These are phyloP conservation scores for Jacaranda copaia DNA, from an alignment of 257 asterid species.

Conservation along the genomic window DNA sequence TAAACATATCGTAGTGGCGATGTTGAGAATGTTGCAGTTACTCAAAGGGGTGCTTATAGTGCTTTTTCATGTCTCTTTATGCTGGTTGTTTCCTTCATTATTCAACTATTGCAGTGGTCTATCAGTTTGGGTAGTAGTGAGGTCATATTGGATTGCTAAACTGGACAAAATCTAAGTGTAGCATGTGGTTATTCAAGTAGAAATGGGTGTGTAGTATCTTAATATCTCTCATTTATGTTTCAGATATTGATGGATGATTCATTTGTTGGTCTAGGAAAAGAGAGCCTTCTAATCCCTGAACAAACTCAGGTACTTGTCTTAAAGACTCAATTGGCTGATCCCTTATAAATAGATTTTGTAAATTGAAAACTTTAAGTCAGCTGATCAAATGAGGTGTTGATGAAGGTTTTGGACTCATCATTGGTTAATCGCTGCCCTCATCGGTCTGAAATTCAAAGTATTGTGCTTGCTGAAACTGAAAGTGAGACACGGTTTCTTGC, in stretches of 20 bases:
- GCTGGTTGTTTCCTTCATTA: background rate
- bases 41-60: background rate
- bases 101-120: background rate
- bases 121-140: background rate
- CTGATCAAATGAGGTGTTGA: slow-evolving; percentile 34
- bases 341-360: slow-evolving; percentile 4
- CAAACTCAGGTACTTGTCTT: slow-evolving; percentile 57
- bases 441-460: slow-evolving; percentile 85
- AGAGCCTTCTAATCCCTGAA: slow-evolving; percentile 88
- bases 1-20: background rate
- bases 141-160: background rate
- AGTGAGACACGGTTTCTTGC: slow-evolving; percentile 49
- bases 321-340: slow-evolving; percentile 6
- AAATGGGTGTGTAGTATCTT: slow-evolving; percentile 10
- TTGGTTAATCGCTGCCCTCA: slow-evolving; percentile 83
- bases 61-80: background rate
- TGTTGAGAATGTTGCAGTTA: slow-evolving; percentile 1
- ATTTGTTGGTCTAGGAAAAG: slow-evolving; percentile 71
- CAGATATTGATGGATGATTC: slow-evolving; percentile 74
- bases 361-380: slow-evolving; percentile 15
- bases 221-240: slow-evolving; percentile 17
- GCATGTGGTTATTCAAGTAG: slow-evolving; percentile 5
- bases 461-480: slow-evolving; percentile 69
- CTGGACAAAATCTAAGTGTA: background rate
- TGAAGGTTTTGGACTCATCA: slow-evolving; percentile 78